These are phyloP conservation scores for Nidula microcarpa DNA, from an alignment of 768 basidiomycete genomes.

Conservation along the genomic window DNA sequence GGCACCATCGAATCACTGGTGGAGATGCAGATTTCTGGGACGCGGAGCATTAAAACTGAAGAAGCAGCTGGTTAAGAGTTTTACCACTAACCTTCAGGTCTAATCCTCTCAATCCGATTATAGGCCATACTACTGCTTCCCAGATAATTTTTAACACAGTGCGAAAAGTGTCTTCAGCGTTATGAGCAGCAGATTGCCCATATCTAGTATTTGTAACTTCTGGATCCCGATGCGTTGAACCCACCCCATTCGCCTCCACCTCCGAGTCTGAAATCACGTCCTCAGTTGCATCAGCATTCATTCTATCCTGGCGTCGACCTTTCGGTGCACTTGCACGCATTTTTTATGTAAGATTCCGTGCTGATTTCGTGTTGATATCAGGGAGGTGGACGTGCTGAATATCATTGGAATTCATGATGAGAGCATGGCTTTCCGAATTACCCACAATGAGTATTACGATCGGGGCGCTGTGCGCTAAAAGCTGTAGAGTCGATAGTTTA, in stretches of 20 bases:
- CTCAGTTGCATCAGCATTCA: not conserved
- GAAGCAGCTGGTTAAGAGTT: not conserved
- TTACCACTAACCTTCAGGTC: not conserved
- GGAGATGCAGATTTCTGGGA: not conserved
- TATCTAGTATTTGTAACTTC: not conserved
- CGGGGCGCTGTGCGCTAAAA: not conserved
- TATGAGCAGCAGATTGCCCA: not conserved
- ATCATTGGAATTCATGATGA: constrained; percentile 7
- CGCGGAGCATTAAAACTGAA: not conserved
- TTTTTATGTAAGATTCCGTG: not conserved
- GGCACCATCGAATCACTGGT: constrained; percentile 11
- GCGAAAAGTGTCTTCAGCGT: not conserved
- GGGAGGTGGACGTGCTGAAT: not conserved
- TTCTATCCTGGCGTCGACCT: not conserved
- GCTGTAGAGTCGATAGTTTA: not conserved
- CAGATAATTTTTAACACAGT: not conserved
- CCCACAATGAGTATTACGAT: constrained; percentile 5
- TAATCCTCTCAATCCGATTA: not conserved
- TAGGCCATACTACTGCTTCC: not conserved
- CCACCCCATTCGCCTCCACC: not conserved
- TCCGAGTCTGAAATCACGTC: not conserved
- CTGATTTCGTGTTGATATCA: not conserved
- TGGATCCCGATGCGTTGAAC: not conserved
- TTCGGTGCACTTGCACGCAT: not conserved
- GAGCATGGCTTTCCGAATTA: constrained; percentile 3